Conservation (phyloP, 192 early-diverging fungal genomes). For the Linnemannia schmuckeri region DNA sequence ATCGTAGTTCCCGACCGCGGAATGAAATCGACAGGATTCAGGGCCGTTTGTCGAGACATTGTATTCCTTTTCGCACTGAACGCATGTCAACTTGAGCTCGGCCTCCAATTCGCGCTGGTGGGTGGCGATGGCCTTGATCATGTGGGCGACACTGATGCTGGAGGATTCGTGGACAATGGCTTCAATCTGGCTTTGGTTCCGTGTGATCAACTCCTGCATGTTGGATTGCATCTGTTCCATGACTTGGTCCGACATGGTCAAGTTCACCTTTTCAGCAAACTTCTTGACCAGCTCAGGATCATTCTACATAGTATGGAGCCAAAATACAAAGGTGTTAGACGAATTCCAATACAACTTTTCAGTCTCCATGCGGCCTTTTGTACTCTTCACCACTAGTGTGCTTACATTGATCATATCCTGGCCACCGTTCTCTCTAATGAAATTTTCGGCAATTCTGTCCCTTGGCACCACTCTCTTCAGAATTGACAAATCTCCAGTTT, state of each 20-base stretch:
- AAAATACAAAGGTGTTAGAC: not conserved
- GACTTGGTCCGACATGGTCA: constrained; percentile 26
- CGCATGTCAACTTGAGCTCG: constrained; percentile 25
- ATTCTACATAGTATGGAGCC: constrained; percentile 4
- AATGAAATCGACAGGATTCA: constrained; percentile 26
- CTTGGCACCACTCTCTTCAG: constrained; percentile 35
- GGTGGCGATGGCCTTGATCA: constrained; percentile 14
- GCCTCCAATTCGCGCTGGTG: constrained; percentile 28
- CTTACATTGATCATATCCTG: constrained; percentile 22
- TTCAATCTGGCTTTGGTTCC: constrained; percentile 24
- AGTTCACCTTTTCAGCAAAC: constrained; percentile 31
- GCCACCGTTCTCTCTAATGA: constrained; percentile 16
- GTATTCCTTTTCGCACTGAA: constrained; percentile 41
- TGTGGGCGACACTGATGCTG: constrained; percentile 14
- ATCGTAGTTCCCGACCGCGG: constrained; percentile 5
- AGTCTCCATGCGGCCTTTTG: not conserved
- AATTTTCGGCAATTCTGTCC: constrained; percentile 49
- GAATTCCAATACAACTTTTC: not conserved
- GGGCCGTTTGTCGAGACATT: constrained; percentile 19
- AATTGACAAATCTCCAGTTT: constrained; percentile 56
- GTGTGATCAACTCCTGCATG: constrained; percentile 16
- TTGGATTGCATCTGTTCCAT: constrained; percentile 38
- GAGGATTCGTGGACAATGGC: constrained; percentile 18
- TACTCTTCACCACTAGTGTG: not conserved
- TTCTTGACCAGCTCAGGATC: constrained; percentile 37